Evolutionary conservation across 257 asterid genomes (phyloP).

Genomic region (Nemophila menziesii): DNA sequence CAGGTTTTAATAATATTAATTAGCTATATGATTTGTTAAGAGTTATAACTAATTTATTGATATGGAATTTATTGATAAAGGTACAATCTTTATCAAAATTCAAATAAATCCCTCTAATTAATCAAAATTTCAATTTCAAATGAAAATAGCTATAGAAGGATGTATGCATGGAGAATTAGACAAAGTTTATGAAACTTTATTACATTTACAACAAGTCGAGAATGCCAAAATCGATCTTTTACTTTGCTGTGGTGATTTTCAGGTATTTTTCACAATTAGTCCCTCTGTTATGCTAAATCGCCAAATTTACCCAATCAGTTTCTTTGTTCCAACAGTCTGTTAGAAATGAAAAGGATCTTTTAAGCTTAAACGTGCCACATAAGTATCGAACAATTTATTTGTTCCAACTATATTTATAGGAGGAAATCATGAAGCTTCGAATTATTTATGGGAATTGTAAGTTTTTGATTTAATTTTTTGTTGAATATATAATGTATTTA

Average conservation of each 20-base stretch:
- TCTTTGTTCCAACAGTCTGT: constrained; percentile 40
- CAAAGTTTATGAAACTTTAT: constrained; percentile 64
- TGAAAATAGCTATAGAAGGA: constrained; percentile 96
- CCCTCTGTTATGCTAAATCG: too few species aligned
- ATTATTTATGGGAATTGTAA: constrained; percentile 82
- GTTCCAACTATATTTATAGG: constrained; percentile 75
- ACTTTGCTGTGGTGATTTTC: constrained; percentile 95
- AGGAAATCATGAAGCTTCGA: constrained; percentile 91
- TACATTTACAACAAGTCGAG: constrained; percentile 68
- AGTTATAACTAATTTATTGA: too few species aligned
- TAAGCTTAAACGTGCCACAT: constrained; percentile 53
- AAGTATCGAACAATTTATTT: constrained; percentile 66
- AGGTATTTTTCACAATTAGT: constrained; percentile 26
- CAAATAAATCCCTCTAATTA: too few species aligned
- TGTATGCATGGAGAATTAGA: constrained; percentile 98
- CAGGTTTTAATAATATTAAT: too few species aligned
- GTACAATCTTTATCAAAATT: too few species aligned
- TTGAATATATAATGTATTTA: too few species aligned
- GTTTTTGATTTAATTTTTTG: constrained; percentile 22
- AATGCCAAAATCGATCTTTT: constrained; percentile 72
- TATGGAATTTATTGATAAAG: too few species aligned
- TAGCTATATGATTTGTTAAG: too few species aligned
- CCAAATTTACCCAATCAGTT: too few species aligned
- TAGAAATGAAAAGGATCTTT: constrained; percentile 65
- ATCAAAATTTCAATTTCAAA: too few species aligned